Base-by-base conservation (phyloP, 2,329 filamentous ascomycete species). In the Hypoxylon sp. region DNA sequence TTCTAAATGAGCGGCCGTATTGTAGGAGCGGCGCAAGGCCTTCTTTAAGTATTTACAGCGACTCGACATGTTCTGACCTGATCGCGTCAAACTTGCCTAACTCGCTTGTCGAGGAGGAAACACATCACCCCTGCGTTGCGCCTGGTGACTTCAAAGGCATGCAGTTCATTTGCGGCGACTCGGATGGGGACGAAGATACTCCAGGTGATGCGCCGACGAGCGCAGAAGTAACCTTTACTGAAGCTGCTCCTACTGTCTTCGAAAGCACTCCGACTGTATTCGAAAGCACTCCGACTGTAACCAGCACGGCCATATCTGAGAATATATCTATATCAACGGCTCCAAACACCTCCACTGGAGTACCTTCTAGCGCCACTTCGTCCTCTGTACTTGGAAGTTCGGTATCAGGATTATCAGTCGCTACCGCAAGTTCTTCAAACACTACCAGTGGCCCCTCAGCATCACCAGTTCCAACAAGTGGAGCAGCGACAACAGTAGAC, bases 141-240 rank as follows among this genome's bases (percentile, higher is more conserved):
- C 53, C 60, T 9, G 63, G 43, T 4, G 63, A 56, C 25, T 67
- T 53, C 27, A 60, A 59, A 23, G 59, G 51, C 21, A 50, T 67
- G 52, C 32, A 39, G 3, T 63, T 63, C 23, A 16, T 59, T 30
- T 67, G 50, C 30, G 32, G 56, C 34, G 47, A 14, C 12, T 48
- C 43, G 30, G 56, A 52, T 2, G 55, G 39, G 11, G 21, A 34
- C 30, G 53, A 48, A 23, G 53, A 21, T 11, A 6, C 12, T 21
- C 8, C 43, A 25, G 21, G 12, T n/a, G 45, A 39, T 39, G 30
- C n/a, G 16, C 7, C 46, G 14, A 58, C 41, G 19, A 25, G 23
- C 32, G 19, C 25, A 6, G 39, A 46, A 27, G 23, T 6, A 2
- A n/a, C n/a, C 21, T 5, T 46, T 37, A n/a, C 7, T 14, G 25